Evolutionary conservation across 805 yeast species (phyloP), one percentile per base, ranked within the genome.

Genomic region (Wickerhamomyces sydowiorum): DNA sequence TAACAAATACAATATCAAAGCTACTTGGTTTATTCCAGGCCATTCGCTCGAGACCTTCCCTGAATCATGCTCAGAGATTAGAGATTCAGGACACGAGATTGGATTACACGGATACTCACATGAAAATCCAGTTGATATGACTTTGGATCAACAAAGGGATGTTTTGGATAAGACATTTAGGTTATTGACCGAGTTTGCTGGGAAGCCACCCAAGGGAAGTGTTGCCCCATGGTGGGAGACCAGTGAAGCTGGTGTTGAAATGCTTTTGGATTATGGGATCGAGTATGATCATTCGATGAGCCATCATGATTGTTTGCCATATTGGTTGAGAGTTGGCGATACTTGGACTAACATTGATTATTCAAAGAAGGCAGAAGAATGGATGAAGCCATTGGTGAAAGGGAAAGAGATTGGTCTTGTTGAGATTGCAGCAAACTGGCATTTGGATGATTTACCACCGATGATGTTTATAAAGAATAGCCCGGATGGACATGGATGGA

Each of bases 221-320:
- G 65, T 60, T 29, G 67, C 68, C 22, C 68, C 68, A 12, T 64
- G 65, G 65, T 64, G 67, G 67, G 66, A 62, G 42, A 62, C 66
- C 14, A 56, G 64, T 3, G 53, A 48, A 22, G 64, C 61, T 29
- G 62, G 64, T 14, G 64, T 59, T 12, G 54, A 62, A 37, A 56
- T 64, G 51, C 43, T 64, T 38, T 39, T 60, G 31, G 62, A 61
- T 29, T 64, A 59, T 41, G 68, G 68, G 7, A 64, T 64, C 27
- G 65, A 61, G 38, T 64, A 64, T 40, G 68, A 64, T 45, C 67
- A 64, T 45, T 64, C 68, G 13, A 58, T 64, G 58, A 49, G 53
- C 18, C 65, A 64, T 39, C 63, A 64, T 40, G 68, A 64, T 34
- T 64, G 65, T 45, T 65, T 60, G 44, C 54, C 64, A 31, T 60